Percentiles rank a stretch among this genome's conserved stretches.
Conservation (phyloP, 371 early-diverging fungal genomes). For the Entomophthora muscae region DNA sequence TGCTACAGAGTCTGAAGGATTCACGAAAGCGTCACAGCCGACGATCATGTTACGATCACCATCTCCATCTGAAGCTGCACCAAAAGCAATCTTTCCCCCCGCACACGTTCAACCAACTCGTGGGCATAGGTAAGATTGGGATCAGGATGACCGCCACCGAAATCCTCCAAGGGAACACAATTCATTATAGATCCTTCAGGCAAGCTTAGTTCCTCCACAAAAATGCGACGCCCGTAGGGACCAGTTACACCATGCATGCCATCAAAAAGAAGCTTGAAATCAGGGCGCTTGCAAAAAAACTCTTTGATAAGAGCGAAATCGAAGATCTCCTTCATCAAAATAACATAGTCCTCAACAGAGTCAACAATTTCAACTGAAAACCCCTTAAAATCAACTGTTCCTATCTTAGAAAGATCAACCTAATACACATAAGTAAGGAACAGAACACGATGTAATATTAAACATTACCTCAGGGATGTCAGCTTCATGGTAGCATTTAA, state of each 20-base stretch:
- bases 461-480: constrained; percentile 43
- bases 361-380: constrained; percentile 76
- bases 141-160: constrained; percentile 91
- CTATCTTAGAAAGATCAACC: constrained; percentile 61
- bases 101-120: constrained; percentile 78
- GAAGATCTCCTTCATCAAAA: constrained; percentile 74
- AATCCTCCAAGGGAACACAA: constrained; percentile 64
- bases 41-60: constrained; percentile 96
- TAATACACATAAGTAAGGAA: constrained; percentile 9
- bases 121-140: constrained; percentile 96
- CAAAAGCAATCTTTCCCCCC: constrained; percentile 63
- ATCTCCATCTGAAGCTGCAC: constrained; percentile 89
- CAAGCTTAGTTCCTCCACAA: constrained; percentile 78
- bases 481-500: constrained; percentile 44
- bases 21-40: constrained; percentile 82
- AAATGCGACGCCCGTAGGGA: constrained; percentile 72
- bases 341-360: constrained; percentile 73
- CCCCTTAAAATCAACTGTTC: constrained; percentile 30
- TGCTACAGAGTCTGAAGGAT: constrained; percentile 93
- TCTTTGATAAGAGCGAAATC: constrained; percentile 63
- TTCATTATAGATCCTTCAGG: constrained; percentile 67
- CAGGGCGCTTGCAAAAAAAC: constrained; percentile 47
- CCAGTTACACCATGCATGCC: constrained; percentile 96
- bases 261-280: constrained; percentile 82
- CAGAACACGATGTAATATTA: background rate